Evolutionary conservation across 2,329 filamentous ascomycete genomes (phyloP).

Genomic region (Ophiostoma piceae): DNA sequence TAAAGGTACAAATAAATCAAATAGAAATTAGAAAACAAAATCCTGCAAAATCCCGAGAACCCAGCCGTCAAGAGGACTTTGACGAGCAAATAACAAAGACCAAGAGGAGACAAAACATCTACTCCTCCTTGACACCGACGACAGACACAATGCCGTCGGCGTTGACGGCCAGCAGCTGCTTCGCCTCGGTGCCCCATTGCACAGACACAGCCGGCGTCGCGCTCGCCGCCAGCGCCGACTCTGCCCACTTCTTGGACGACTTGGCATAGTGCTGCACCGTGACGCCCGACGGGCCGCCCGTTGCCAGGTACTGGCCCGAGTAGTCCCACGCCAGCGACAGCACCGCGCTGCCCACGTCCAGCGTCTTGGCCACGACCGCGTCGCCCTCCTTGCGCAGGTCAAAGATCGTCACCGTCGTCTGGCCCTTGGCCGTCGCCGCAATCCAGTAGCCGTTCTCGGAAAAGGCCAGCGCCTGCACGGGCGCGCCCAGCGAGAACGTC

Average conservation of each 20-base stretch:
- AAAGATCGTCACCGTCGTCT: slow-evolving; percentile 77
- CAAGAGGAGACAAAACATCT: background rate
- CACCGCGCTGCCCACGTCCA: slow-evolving; percentile 77
- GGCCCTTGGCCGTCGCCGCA: slow-evolving; percentile 71
- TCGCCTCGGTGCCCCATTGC: slow-evolving; percentile 71
- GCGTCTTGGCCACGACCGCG: slow-evolving; percentile 70
- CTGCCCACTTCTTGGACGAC: slow-evolving; percentile 70
- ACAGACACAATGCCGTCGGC: slow-evolving; percentile 70
- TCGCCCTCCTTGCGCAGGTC: slow-evolving; percentile 89
- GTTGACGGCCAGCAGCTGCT: slow-evolving; percentile 69
- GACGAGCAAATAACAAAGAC: slow-evolving; percentile 1
- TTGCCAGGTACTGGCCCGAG: slow-evolving; percentile 85
- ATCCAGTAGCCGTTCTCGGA: slow-evolving; percentile 98
- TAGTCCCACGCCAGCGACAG: slow-evolving; percentile 87
- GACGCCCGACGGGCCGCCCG: slow-evolving; percentile 71
- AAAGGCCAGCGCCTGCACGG: slow-evolving; percentile 73
- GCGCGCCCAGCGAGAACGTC: slow-evolving; percentile 62
- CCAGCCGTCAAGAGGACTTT: slow-evolving; percentile 10
- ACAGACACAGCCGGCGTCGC: slow-evolving; percentile 64
- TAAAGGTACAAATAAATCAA: background rate
- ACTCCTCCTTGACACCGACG: slow-evolving; percentile 51
- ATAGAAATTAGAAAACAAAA: slow-evolving; percentile 7
- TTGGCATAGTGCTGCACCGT: slow-evolving; percentile 89
- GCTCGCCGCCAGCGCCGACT: slow-evolving; percentile 70
- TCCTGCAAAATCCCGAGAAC: slow-evolving; percentile 12